A percentile compares a stretch with the other conserved stretches of the same genome.
Conservation (phyloP, 1,284 basidiomycete genomes). For the Clitocybe nebularis region DNA sequence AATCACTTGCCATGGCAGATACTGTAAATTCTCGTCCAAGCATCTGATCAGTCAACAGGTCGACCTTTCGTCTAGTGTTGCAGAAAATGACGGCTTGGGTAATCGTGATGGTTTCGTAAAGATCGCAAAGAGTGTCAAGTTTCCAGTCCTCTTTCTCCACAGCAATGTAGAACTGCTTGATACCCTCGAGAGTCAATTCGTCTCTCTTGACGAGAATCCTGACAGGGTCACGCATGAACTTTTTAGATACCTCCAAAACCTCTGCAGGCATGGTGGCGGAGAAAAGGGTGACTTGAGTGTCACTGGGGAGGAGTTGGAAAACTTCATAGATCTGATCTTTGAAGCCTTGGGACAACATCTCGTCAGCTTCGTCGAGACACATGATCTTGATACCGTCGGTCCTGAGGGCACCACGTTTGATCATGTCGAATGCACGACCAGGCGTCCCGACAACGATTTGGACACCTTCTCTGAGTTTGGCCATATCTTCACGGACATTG, state of each 20-base stretch:
- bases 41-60: constrained; percentile 88
- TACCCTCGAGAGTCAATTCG: constrained; percentile 82
- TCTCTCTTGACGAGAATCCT: constrained; percentile 86
- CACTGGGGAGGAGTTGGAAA: constrained; percentile 77
- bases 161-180: constrained; percentile 87
- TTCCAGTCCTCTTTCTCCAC: constrained; percentile 90
- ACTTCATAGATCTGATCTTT: constrained; percentile 89
- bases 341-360: constrained; percentile 85
- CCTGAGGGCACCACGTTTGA: constrained; percentile 73
- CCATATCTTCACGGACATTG: constrained; percentile 80
- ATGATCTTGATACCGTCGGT: constrained; percentile 81
- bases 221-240: constrained; percentile 87
- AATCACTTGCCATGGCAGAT: constrained; percentile 62
- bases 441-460: constrained; percentile 82
- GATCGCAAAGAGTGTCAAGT: constrained; percentile 79
- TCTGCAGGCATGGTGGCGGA: constrained; percentile 85
- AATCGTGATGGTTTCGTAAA: constrained; percentile 86
- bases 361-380: constrained; percentile 85
- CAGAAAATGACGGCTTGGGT: constrained; percentile 88
- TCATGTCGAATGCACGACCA: constrained; percentile 83
- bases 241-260: constrained; percentile 83
- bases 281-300: constrained; percentile 77
- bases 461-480: constrained; percentile 71
- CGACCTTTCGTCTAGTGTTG: constrained; percentile 85
- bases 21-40: constrained; percentile 84